Evolutionary conservation across 768 basidiomycete genomes (phyloP), one percentile per base, ranked within the genome.

Genomic region (Collybiopsis luxurians): DNA sequence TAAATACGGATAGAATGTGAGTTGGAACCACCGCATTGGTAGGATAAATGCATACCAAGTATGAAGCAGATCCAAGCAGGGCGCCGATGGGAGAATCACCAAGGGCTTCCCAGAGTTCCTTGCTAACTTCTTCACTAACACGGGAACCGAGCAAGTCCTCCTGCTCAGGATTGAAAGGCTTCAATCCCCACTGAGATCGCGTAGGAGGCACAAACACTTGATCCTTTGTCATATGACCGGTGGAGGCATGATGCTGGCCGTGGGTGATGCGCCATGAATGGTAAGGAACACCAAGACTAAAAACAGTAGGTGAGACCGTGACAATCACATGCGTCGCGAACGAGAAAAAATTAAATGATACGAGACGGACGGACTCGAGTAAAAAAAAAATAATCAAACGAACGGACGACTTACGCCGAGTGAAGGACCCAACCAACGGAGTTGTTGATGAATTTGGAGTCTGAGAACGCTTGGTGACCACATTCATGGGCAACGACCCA

Each of bases 401-500:
- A 61, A 62, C 56, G n/a, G 15, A 40, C 13, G 43, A 68, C 88
- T 60, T 67, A 92, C 92, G 81, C 83, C 44, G 94, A 96, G 72
- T 98, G 96, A 30, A 98, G 79, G 59, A 96, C 67, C 89, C 90
- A 96, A 11, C 96, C 96, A 56, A 95, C 90, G 44, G 84, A 73
- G 79, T 98, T 92, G 79, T 98, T 98, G 73, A 97, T 80, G 28
- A 77, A 69, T 77, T 95, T 96, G 53, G 87, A 95, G 62, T 94
- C 87, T 1, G 95, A 98, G 79, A 93, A 99, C 0, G 92, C 90
- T 71, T 96, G 94, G 71, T 99, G 96, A 28, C 96, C 96, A 64
- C 92, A 95, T 73, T 98, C 95, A 67, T 96, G 94, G 45, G 88
- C 95, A 58, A 96, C 77, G 61, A 95, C 89, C 96, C 96, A 98